Evolutionary conservation across 2,329 filamentous ascomycete species (phyloP).

Genomic region (Fusarium sp.): DNA sequence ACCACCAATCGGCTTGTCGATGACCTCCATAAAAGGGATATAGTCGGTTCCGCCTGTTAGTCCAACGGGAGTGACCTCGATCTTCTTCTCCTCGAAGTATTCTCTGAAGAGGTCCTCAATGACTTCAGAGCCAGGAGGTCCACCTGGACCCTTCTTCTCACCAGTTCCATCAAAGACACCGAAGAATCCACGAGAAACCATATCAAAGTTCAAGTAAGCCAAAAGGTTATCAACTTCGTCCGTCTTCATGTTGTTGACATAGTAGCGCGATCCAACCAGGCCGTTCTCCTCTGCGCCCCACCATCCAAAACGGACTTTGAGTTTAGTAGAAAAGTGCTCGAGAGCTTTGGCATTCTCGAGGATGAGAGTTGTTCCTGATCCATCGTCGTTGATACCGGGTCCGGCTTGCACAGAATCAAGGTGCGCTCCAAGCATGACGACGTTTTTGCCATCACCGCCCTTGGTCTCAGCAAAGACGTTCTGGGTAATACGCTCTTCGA

Average conservation of each 20-base stretch:
- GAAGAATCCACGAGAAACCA: constrained; percentile 55
- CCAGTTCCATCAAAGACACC: constrained; percentile 55
- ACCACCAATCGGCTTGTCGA: constrained; percentile 66
- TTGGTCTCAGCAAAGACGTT: constrained; percentile 63
- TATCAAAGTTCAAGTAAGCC: constrained; percentile 59
- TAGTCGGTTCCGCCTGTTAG: constrained; percentile 69
- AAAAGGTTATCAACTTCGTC: constrained; percentile 53
- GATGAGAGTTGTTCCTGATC: constrained; percentile 57
- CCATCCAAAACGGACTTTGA: constrained; percentile 59
- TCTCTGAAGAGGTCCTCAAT: constrained; percentile 54
- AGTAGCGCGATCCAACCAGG: constrained; percentile 54
- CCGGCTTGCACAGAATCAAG: constrained; percentile 60
- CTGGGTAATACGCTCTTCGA: constrained; percentile 57
- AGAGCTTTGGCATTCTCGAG: constrained; percentile 58
- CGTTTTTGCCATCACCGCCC: constrained; percentile 58
- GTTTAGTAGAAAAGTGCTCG: constrained; percentile 53
- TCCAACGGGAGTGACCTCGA: constrained; percentile 47
- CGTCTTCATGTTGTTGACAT: constrained; percentile 53
- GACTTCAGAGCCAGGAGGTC: constrained; percentile 51
- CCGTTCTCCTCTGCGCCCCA: constrained; percentile 63
- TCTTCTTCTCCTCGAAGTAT: constrained; percentile 51
- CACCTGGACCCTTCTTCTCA: constrained; percentile 55
- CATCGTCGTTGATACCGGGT: constrained; percentile 62
- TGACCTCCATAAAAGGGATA: constrained; percentile 68
- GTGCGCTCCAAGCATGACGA: constrained; percentile 60